Conservation (phyloP, 164 flowering plant species). For the Magnolia kwangsiensis region DNA sequence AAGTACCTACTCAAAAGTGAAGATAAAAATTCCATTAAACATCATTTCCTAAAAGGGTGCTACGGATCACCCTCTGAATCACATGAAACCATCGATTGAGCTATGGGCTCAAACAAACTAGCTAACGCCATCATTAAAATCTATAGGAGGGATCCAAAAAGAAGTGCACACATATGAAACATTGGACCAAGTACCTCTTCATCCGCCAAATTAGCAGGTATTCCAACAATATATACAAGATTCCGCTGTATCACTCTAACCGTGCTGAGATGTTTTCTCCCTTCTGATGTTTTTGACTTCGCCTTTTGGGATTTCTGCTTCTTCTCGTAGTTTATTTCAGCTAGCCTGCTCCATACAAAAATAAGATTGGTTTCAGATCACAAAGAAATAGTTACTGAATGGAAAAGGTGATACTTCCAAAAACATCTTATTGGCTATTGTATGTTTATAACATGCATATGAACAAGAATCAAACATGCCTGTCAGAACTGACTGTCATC, state of each 20-base stretch:
- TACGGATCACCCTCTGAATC: neutral
- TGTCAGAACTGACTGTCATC: constrained; percentile 70
- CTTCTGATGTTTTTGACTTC: constrained; percentile 70
- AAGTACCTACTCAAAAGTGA: neutral
- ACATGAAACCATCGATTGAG: neutral
- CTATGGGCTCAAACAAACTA: too few relatives aligned
- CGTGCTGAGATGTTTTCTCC: constrained; percentile 83
- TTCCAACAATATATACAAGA: constrained; percentile 88
- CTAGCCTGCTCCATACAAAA: constrained; percentile 49
- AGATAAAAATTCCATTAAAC: neutral
- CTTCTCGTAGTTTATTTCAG: constrained; percentile 66
- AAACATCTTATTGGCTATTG: neutral
- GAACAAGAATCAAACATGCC: constrained; percentile 32
- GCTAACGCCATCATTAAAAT: too few relatives aligned
- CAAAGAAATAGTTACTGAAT: neutral
- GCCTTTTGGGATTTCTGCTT: constrained; percentile 72
- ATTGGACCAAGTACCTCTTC: constrained; percentile 56
- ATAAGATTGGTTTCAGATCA: neutral
- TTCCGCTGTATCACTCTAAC: constrained; percentile 91
- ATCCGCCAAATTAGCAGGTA: constrained; percentile 88
- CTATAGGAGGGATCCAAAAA: neutral
- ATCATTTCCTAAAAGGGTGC: neutral
- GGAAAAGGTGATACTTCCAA: neutral
- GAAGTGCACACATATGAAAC: neutral
- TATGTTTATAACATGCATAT: neutral